phyloP scores from a whole-genome alignment of 768 basidiomycete genomes.

The Lactarius evosmus region DNA sequence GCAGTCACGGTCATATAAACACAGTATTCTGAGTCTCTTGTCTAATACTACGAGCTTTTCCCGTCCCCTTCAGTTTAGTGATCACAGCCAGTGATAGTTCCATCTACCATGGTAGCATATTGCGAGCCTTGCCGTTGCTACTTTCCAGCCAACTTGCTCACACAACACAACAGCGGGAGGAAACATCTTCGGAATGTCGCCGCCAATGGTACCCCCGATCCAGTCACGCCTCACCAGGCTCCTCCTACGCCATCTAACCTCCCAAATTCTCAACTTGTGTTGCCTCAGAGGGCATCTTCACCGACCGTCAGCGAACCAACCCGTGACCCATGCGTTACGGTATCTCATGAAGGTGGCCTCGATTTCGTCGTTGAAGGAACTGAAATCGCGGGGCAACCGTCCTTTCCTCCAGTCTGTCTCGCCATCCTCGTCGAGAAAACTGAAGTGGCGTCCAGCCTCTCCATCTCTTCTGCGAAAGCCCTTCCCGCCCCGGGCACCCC shows the following conservation, averaged over 20 bases:
- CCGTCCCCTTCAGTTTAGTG: no score
- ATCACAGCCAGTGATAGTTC: no score
- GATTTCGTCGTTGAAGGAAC: conserved; percentile 11
- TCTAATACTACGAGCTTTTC: no score
- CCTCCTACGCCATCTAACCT: background rate
- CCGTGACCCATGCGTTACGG: background rate
- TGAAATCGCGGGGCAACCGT: background rate
- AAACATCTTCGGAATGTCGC: conserved; percentile 7
- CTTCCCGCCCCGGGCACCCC: background rate
- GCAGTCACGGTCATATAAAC: no score
- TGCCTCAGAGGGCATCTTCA: background rate
- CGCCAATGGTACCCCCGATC: background rate
- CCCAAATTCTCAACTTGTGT: background rate
- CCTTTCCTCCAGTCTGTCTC: background rate
- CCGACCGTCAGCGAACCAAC: background rate
- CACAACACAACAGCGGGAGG: background rate
- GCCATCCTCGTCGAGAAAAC: conserved; percentile 1
- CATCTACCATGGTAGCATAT: conserved; percentile 10
- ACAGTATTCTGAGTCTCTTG: no score
- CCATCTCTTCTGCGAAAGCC: background rate
- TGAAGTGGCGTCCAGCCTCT: background rate
- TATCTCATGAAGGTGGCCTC: conserved; percentile 15
- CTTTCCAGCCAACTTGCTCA: background rate
- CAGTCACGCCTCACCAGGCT: background rate
- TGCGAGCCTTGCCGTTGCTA: conserved; percentile 25